Conservation (phyloP, 352 stramenopile species). For the Pythium insidiosum region DNA sequence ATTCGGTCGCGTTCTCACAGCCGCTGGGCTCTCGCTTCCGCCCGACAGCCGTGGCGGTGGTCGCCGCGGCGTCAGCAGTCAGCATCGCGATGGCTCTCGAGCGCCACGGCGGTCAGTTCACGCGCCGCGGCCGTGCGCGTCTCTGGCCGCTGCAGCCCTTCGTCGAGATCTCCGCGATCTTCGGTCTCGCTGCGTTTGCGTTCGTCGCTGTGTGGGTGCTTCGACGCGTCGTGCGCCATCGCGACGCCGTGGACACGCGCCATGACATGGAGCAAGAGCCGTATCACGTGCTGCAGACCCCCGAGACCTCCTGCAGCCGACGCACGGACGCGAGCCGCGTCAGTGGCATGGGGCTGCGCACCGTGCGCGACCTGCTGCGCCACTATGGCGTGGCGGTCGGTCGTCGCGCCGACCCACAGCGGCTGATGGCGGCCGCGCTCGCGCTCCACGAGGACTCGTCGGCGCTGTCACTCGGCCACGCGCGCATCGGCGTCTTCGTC, state of each 20-base stretch:
- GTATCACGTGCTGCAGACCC: too few species aligned
- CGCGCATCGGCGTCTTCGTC: constrained; percentile 27
- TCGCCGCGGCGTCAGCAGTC: constrained; percentile 13
- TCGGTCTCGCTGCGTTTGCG: constrained; percentile 20
- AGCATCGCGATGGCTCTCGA: constrained; percentile 20
- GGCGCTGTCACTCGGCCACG: neutral
- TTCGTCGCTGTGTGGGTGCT: constrained; percentile 17
- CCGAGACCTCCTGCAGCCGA: constrained; percentile 17
- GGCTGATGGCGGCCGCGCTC: constrained; percentile 22
- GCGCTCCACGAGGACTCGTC: neutral
- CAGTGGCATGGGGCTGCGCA: constrained; percentile 11
- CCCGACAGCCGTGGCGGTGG: neutral
- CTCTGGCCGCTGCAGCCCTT: constrained; percentile 44
- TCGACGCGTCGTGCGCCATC: too few species aligned
- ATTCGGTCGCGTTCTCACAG: neutral
- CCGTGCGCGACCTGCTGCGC: neutral
- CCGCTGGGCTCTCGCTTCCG: neutral
- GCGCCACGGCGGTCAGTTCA: constrained; percentile 25
- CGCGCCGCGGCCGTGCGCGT: constrained; percentile 21
- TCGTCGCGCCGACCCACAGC: constrained; percentile 14
- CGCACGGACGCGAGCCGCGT: constrained; percentile 21
- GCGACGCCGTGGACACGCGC: too few species aligned
- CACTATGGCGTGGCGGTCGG: neutral
- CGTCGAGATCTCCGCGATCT: constrained; percentile 28
- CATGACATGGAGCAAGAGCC: too few species aligned